phyloP scores from a whole-genome alignment of 768 basidiomycete species.

The Podaxis carcinomalis region DNA sequence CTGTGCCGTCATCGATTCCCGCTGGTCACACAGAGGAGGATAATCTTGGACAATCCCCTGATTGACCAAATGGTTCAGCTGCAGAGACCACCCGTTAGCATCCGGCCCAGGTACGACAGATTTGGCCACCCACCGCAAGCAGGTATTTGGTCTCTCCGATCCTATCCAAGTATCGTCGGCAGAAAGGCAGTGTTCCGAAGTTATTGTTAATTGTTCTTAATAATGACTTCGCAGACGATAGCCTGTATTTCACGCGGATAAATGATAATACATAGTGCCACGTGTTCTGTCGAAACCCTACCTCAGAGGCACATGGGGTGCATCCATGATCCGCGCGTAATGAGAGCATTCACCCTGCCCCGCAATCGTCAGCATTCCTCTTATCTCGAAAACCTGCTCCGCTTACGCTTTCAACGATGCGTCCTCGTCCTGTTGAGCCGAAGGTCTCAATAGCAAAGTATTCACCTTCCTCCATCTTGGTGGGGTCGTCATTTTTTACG shows the following conservation, averaged over 20 bases:
- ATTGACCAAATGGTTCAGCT: conserved; percentile 87
- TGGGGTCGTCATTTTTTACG: conserved; percentile 84
- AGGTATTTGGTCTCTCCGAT: conserved; percentile 91
- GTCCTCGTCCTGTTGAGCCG: conserved; percentile 91
- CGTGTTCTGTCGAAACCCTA: conserved; percentile 26
- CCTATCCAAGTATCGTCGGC: conserved; percentile 91
- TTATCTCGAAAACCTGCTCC: background rate
- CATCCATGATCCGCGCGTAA: conserved; percentile 74
- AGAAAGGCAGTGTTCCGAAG: conserved; percentile 95
- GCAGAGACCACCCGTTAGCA: conserved; percentile 1
- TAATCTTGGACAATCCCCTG: conserved; percentile 90
- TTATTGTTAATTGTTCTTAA: conserved; percentile 85
- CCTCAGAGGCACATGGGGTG: conserved; percentile 72
- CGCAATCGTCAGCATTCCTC: background rate
- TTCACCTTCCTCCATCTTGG: conserved; percentile 99
- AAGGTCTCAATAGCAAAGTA: conserved; percentile 99
- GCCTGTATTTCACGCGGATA: conserved; percentile 32
- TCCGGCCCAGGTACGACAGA: background rate
- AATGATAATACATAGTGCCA: background rate
- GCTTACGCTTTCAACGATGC: conserved; percentile 76
- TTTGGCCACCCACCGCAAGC: conserved; percentile 60
- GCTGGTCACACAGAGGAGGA: conserved; percentile 84
- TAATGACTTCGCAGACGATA: conserved; percentile 81
- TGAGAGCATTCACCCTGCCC: conserved; percentile 88
- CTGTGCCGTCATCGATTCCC: conserved; percentile 92